phyloP scores from a whole-genome alignment of 495 filamentous ascomycete species.

The Podospora conica region DNA sequence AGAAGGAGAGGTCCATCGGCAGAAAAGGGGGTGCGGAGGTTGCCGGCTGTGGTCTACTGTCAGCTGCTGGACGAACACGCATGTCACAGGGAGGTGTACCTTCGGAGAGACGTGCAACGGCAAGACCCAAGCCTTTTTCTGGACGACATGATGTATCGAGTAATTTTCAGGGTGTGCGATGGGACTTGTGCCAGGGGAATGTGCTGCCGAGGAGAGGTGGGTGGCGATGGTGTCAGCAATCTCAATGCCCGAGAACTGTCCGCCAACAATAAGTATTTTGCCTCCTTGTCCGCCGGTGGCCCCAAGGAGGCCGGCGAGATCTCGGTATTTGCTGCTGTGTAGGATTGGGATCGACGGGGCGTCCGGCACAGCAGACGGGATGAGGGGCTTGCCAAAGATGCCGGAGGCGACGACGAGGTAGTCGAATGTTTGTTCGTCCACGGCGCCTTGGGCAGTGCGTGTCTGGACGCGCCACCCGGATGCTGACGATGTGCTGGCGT shows the following conservation, averaged over 20 bases:
- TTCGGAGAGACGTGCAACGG: conserved; percentile 54
- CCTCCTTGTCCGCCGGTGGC: conserved; percentile 28
- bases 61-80: background rate
- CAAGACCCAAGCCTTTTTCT: conserved; percentile 66
- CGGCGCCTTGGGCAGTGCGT: conserved; percentile 23
- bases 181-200: conserved; percentile 37
- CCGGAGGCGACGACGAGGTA: conserved; percentile 69
- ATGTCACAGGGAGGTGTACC: conserved; percentile 21
- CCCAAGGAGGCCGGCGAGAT: conserved; percentile 33
- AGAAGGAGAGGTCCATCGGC: conserved; percentile 70
- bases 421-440: conserved; percentile 51
- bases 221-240: conserved; percentile 65
- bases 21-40: conserved; percentile 53
- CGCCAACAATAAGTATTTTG: conserved; percentile 75
- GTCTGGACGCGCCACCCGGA: conserved; percentile 52
- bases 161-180: conserved; percentile 32
- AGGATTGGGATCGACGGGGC: conserved; percentile 39
- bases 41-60: conserved; percentile 27
- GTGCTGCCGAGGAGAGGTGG: conserved; percentile 54
- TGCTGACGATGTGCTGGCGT: conserved; percentile 8
- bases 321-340: conserved; percentile 56
- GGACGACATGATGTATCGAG: conserved; percentile 60
- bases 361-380: conserved; percentile 38
- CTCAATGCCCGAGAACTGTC: conserved; percentile 79
- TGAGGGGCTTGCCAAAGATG: conserved; percentile 61